Base-by-base conservation (phyloP, 768 basidiomycete genomes). In the Trichaptum fuscoviolaceum region DNA sequence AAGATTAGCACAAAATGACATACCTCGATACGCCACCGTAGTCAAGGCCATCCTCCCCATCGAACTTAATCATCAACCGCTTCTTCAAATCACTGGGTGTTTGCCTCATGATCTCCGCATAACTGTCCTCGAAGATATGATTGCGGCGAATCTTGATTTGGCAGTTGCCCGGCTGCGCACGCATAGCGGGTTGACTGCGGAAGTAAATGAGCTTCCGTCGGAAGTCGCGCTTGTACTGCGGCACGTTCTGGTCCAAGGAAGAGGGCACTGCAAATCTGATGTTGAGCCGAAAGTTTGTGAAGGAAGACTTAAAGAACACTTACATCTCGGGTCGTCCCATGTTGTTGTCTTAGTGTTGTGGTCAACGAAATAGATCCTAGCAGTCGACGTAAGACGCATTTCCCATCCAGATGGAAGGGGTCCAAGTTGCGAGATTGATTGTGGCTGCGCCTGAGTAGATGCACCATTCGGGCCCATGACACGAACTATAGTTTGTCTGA, bases 221-320 rank as follows among this genome's bases (percentile, higher is more conserved):
- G 75, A 96, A 96, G 78, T 96, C 94, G 68, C 93, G 89, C 78
- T 96, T 95, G 78, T 95, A 96, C 77, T 96, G 93, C n/a, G 94
- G 95, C 2, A 93, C 93, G 77, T 88, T 92, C 69, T 91, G 88
- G 72, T 95, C 93, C 62, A 95, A 80, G 68, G 88, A 85, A 0
- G 86, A 88, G 0, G 95, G 94, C 64, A 95, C 42, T 52, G 42
- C 20, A 52, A 52, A 3, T 52, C 3, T 52, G 42, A 15, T 52
- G 20, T 15, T 52, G 10, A 12, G 20, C 12, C 20, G 3, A 12
- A 5, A 12, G 20, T 20, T 2, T 20, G 10, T 12, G 10, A 20
- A 52, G 42, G 12, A 12, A 52, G 42, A 5, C 42, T 30, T 30
- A 12, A 20, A 2, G 15, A 12, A 5, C 15, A 52, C 42, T 15